These are phyloP conservation scores for Calycina herbarum DNA, from an alignment of 2,329 filamentous ascomycete species.

Conservation along the genomic window DNA sequence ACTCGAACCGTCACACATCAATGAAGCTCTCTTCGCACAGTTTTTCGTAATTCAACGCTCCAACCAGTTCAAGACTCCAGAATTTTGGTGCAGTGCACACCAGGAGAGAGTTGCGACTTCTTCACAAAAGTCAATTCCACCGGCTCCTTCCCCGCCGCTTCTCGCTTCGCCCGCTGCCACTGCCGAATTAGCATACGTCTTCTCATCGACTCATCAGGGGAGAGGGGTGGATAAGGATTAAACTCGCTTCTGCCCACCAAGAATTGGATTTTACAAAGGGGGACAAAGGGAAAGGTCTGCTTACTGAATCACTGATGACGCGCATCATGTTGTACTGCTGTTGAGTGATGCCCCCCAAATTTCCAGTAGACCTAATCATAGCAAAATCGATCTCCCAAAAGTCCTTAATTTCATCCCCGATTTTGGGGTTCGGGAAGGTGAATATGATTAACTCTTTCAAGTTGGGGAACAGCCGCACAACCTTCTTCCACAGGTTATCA, in stretches of 20 bases:
- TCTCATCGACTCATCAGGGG: no score
- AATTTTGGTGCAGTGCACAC: background rate
- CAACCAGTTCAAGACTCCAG: background rate
- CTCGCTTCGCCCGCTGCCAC: background rate
- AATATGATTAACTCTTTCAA: background rate
- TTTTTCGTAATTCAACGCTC: no score
- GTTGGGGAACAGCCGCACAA: background rate
- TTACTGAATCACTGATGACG: background rate
- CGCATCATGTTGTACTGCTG: background rate
- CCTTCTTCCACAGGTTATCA: background rate
- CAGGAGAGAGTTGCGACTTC: background rate
- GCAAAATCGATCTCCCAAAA: background rate
- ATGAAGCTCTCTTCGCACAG: no score
- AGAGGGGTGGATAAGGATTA: no score
- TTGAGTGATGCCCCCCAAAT: background rate
- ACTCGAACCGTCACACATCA: no score
- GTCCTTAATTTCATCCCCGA: background rate
- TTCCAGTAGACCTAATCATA: no score
- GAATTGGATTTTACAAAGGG: no score
- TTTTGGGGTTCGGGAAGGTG: background rate
- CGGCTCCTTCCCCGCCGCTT: background rate
- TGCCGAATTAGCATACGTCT: no score
- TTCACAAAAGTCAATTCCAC: background rate
- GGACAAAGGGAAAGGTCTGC: no score
- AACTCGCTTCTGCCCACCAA: no score